A percentile compares a stretch with the other conserved stretches of the same genome.
Conservation (phyloP, 2,329 filamentous ascomycete species). For the Parafenestella ontariensis region DNA sequence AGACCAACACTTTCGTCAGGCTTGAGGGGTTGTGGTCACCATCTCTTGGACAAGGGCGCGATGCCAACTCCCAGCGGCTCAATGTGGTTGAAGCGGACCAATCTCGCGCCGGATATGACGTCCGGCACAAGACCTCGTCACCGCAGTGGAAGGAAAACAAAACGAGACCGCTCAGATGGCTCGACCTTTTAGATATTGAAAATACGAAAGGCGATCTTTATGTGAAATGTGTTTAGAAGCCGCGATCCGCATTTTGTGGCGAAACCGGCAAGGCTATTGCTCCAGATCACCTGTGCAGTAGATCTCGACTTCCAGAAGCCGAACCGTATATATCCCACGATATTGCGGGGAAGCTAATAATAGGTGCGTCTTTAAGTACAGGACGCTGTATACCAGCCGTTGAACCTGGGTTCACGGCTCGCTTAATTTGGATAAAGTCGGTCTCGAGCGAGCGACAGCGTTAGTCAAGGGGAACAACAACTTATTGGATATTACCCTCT, state of each 20-base stretch:
- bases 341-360: conserved; percentile 21
- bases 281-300: conserved; percentile 8
- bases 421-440: conserved; percentile 29
- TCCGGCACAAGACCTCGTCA: background rate
- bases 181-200: background rate
- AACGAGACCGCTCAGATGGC: background rate
- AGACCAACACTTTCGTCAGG: too few species aligned
- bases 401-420: conserved; percentile 11
- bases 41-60: background rate
- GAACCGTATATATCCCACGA: conserved; percentile 3
- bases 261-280: background rate
- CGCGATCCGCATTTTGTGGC: background rate
- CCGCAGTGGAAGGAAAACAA: background rate
- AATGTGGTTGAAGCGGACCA: background rate
- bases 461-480: conserved; percentile 1
- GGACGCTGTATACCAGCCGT: conserved; percentile 1
- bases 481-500: conserved; percentile 22
- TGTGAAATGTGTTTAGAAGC: background rate
- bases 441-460: conserved; percentile 12
- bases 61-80: background rate
- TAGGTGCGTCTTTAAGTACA: conserved; percentile 4
- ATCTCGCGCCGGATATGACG: background rate
- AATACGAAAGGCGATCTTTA: background rate
- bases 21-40: too few species aligned
- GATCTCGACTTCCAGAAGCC: conserved; percentile 15